Evolutionary conservation across 1,139 yeast genomes (phyloP).

Genomic region (Zygosaccharomyces pseudobailii): DNA sequence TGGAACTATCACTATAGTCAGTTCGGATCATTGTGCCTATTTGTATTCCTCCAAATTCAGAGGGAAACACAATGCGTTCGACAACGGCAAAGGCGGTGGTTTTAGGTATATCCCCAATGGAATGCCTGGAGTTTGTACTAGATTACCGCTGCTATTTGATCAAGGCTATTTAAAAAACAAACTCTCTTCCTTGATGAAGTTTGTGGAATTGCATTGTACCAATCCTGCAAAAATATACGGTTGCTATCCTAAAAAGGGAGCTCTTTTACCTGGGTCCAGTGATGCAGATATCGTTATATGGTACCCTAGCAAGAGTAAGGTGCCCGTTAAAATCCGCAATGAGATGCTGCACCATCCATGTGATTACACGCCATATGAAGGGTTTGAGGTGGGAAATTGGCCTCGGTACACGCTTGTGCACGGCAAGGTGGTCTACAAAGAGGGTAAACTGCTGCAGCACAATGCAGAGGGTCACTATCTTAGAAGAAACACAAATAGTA

Average conservation of each 20-base stretch:
- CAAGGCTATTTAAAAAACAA: conserved; percentile 41
- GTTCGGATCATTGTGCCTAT: conserved; percentile 47
- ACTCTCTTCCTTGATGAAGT: conserved; percentile 38
- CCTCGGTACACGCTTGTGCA: conserved; percentile 43
- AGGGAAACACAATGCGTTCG: conserved; percentile 17
- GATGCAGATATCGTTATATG: conserved; percentile 44
- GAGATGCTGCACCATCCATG: conserved; percentile 40
- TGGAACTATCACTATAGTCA: conserved; percentile 45
- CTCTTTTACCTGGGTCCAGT: conserved; percentile 35
- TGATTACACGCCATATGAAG: conserved; percentile 46
- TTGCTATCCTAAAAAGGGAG: conserved; percentile 37
- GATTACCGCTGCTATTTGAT: conserved; percentile 42
- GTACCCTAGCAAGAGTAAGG: conserved; percentile 37
- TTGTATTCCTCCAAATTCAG: conserved; percentile 34
- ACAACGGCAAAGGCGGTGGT: conserved; percentile 18
- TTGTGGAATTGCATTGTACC: conserved; percentile 41
- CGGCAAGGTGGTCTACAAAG: conserved; percentile 35
- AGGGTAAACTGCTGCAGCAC: conserved; percentile 10
- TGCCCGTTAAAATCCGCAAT: conserved; percentile 34
- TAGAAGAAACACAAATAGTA: conserved; percentile 10
- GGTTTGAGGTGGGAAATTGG: conserved; percentile 42
- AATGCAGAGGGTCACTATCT: conserved; percentile 13
- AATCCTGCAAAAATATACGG: conserved; percentile 46
- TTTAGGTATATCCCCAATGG: conserved; percentile 43
- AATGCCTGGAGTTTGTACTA: conserved; percentile 45